Percentiles rank a stretch among this genome's conserved stretches.
Evolutionary conservation across 768 basidiomycete species (phyloP).

Genomic region (Tephrocybe sp.): DNA sequence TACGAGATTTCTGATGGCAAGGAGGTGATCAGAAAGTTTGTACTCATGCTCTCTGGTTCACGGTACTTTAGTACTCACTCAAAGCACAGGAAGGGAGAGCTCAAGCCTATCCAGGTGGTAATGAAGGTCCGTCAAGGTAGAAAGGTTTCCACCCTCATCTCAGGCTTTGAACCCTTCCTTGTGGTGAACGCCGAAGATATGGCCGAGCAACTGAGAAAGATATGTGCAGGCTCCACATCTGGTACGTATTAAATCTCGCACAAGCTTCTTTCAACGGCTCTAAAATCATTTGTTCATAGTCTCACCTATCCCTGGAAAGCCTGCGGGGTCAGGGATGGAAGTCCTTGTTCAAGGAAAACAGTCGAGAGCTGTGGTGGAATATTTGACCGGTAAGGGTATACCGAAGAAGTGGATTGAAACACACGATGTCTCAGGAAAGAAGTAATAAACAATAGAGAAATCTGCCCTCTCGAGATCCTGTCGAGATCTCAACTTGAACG

Average conservation of each 20-base stretch:
- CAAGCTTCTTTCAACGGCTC: background rate
- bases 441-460: conserved; percentile 27
- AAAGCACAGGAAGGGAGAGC: conserved; percentile 65
- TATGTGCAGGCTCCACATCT: conserved; percentile 80
- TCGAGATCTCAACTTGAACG: too few species aligned
- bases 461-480: too few species aligned
- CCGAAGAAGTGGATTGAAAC: conserved; percentile 82
- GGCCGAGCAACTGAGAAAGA: conserved; percentile 74
- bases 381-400: conserved; percentile 68
- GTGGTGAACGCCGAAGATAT: conserved; percentile 66
- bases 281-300: conserved; percentile 38
- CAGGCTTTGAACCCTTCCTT: conserved; percentile 78
- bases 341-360: conserved; percentile 90
- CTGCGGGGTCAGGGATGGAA: conserved; percentile 52
- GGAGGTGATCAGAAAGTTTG: conserved; percentile 63
- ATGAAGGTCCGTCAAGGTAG: conserved; percentile 77
- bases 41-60: background rate
- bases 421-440: conserved; percentile 48
- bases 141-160: conserved; percentile 74
- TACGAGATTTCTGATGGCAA: conserved; percentile 61
- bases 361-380: conserved; percentile 59
- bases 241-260: too few species aligned
- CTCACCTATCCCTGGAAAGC: conserved; percentile 58
- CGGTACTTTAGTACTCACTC: background rate
- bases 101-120: conserved; percentile 68